Base-by-base conservation (phyloP, 2,329 filamentous ascomycete species). In the Sporothrix luriei region DNA sequence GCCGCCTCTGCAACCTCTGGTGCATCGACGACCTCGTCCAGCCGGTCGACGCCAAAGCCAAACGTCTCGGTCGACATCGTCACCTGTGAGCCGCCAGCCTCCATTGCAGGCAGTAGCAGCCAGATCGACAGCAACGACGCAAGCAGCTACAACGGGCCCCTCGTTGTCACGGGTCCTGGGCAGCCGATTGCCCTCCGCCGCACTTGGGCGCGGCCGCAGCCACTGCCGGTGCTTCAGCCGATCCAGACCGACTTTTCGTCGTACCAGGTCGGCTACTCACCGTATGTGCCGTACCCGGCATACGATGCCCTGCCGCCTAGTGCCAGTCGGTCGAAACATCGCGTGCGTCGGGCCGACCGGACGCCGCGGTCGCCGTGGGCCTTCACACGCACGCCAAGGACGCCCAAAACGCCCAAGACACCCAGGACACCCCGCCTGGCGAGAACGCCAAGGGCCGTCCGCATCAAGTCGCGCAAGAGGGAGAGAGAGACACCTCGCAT, bases 181-280 rank as follows among this genome's bases (percentile, higher is more conserved):
- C 24, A 51, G 61, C 61, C 61, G 24, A 49, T 65, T 33, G 61
- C 61, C 24, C 61, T 65, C 16, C 61, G 62, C 7, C 64, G 64
- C 38, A 55, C 64, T 2, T 40, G n/a, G 62, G 24, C 62, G 33
- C 62, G 62, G 7, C 43, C 26, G 21, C 62, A 51, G 24, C 48
- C 62, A 19, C 4, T 40, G 33, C 49, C 64, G 14, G 19, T 55
- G 24, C 64, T 66, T 4, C 64, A 54, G 29, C 64, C 64, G 5
- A 66, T 66, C 13, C 64, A 46, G 33, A 66, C 64, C 1, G 64
- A 66, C 64, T 29, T 66, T 29, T 55, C 49, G 16, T 4, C n/a
- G 11, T 65, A 33, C 24, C 43, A 48, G 13, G 40, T 48, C 3
- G 40, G 43, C 14, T 48, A 49, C 43, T 65, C 61, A 3, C 61